A percentile compares a stretch with the other conserved stretches of the same genome.
These are phyloP conservation scores for Hypoxylon trugodes DNA, from an alignment of 495 filamentous ascomycete species.

Conservation along the genomic window DNA sequence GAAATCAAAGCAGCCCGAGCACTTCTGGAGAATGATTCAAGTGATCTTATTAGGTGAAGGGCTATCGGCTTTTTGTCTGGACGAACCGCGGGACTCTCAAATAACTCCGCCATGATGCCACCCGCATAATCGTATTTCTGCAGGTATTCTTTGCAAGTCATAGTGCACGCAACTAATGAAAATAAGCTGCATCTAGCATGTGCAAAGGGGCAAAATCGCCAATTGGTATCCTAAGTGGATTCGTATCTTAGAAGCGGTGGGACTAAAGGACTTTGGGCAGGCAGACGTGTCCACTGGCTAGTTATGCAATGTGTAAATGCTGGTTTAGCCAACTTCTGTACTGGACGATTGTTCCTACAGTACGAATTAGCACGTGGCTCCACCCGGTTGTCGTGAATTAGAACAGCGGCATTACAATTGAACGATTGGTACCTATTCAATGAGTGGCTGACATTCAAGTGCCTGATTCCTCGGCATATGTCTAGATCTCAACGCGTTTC, in stretches of 20 bases:
- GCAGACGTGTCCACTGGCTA: slow-evolving; percentile 38
- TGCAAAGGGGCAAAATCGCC: slow-evolving; percentile 22
- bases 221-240: slow-evolving; percentile 33
- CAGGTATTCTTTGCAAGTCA: slow-evolving; percentile 29
- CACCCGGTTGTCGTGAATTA: slow-evolving; percentile 32
- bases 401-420: slow-evolving; percentile 24
- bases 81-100: slow-evolving; percentile 9
- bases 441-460: slow-evolving; percentile 28
- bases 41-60: slow-evolving; percentile 45
- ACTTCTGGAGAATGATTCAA: slow-evolving; percentile 63
- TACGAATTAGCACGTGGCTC: slow-evolving; percentile 45
- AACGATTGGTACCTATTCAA: slow-evolving; percentile 27
- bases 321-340: slow-evolving; percentile 31
- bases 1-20: slow-evolving; percentile 82
- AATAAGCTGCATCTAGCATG: slow-evolving; percentile 23
- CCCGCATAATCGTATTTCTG: slow-evolving; percentile 20
- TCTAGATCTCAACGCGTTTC: slow-evolving; percentile 23
- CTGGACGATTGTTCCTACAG: slow-evolving; percentile 30
- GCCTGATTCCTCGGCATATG: slow-evolving; percentile 27
- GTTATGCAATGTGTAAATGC: slow-evolving; percentile 23
- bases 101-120: slow-evolving; percentile 15
- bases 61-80: slow-evolving; percentile 1
- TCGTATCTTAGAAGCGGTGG: slow-evolving; percentile 39
- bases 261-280: slow-evolving; percentile 42
- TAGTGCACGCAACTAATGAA: slow-evolving; percentile 26